These are phyloP conservation scores for Gossypium mustelinum DNA, from an alignment of 345 rosid genomes.

Conservation along the genomic window DNA sequence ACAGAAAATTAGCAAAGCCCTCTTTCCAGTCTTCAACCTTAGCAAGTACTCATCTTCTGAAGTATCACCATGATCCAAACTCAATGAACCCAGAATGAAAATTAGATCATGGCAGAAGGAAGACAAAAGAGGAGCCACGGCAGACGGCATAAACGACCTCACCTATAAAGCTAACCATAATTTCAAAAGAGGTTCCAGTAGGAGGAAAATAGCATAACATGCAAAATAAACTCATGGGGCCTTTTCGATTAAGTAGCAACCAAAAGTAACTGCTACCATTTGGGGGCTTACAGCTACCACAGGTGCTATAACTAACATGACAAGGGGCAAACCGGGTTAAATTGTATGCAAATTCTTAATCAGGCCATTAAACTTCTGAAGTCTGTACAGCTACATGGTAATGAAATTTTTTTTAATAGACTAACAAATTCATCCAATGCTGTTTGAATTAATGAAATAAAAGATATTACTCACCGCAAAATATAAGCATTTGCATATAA, in stretches of 20 bases:
- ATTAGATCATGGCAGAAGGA: conserved; percentile 53
- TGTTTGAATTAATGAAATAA: conserved; percentile 6
- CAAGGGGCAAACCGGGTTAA: background rate
- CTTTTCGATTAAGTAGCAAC: conserved; percentile 2
- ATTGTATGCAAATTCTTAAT: background rate
- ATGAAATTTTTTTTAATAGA: background rate
- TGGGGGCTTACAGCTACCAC: background rate
- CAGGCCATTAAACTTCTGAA: background rate
- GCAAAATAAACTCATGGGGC: conserved; percentile 16
- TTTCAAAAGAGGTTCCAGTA: conserved; percentile 28
- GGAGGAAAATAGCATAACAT: conserved; percentile 17
- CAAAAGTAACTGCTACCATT: background rate
- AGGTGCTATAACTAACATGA: background rate
- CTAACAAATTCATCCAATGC: background rate
- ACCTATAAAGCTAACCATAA: conserved; percentile 46
- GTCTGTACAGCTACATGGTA: background rate
- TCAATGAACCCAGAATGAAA: conserved; percentile 58
- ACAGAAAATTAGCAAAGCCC: conserved; percentile 71
- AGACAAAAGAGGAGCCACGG: conserved; percentile 53
- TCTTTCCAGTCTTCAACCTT: conserved; percentile 70
- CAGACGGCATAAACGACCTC: conserved; percentile 77
- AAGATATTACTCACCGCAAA: conserved; percentile 55
- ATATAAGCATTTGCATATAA: conserved; percentile 70
- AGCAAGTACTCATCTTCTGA: conserved; percentile 39
- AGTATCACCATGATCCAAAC: conserved; percentile 38